These are phyloP conservation scores for Trichoderma lentiforme DNA, from an alignment of 2,329 filamentous ascomycete genomes.

Conservation along the genomic window DNA sequence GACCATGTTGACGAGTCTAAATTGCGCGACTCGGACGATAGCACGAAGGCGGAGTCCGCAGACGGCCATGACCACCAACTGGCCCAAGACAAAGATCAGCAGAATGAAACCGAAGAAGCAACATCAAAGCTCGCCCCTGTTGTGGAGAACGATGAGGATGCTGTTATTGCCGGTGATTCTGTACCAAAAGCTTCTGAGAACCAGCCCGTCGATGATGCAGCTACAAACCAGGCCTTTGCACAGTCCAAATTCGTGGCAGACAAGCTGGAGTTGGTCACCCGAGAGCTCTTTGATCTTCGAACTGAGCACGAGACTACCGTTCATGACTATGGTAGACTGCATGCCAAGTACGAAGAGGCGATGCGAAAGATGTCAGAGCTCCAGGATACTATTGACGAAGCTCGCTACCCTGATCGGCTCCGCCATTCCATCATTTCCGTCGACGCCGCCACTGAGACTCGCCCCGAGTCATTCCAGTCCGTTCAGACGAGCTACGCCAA, in stretches of 20 bases:
- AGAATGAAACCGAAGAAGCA: constrained; percentile 38
- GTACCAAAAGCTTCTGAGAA: neutral
- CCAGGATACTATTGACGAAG: constrained; percentile 80
- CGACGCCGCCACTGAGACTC: constrained; percentile 47
- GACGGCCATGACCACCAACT: constrained; percentile 51
- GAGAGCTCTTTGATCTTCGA: constrained; percentile 85
- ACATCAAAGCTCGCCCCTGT: constrained; percentile 33
- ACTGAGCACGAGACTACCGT: constrained; percentile 86
- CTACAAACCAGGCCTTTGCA: constrained; percentile 58
- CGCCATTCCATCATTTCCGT: constrained; percentile 57
- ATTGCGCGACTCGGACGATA: constrained; percentile 30
- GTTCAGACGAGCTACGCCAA: constrained; percentile 67
- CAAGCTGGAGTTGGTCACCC: constrained; percentile 85
- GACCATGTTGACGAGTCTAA: constrained; percentile 68
- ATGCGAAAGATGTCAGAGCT: constrained; percentile 77
- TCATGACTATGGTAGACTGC: constrained; percentile 75
- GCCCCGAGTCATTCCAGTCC: constrained; percentile 81
- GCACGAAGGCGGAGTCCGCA: constrained; percentile 42
- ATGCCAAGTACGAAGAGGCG: constrained; percentile 87
- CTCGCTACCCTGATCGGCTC: constrained; percentile 57
- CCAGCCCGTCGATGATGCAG: neutral
- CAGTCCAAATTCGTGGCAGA: constrained; percentile 85
- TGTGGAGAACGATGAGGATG: constrained; percentile 27
- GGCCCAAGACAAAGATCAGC: constrained; percentile 54
- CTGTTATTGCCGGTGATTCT: neutral